Evolutionary conservation across 129 eudicot species (phyloP), one percentile per base, ranked within the genome.

Genomic region (Logfia minima): DNA sequence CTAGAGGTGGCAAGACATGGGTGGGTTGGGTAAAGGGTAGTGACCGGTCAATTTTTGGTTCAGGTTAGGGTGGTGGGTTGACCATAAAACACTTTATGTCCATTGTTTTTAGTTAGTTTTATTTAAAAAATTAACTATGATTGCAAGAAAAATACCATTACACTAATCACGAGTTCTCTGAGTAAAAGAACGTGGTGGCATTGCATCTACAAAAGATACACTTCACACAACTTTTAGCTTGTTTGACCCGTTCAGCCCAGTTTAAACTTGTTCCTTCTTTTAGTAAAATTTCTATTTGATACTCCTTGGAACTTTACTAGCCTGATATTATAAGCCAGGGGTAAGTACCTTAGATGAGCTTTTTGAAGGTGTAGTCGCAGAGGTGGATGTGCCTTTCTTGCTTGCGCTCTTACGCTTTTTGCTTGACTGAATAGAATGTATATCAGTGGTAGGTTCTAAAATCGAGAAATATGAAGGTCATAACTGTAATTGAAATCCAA

Each of bases 291-390:
- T 31, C 19, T 29, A 66, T 66, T 32, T 31, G 70, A 18, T 61
- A 61, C 45, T 10, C 22, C 6, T 65, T 26, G 21, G 9, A 60
- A 39, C 55, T 43, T 63, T 28, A 61, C 60, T 63, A 26, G 41
- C 13, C 18, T 43, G 48, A 41, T 9, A 48, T 48, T 13, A 48
- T 48, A 48, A 66, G 4, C 5, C 3, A 66, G 2, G 31, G 31
- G 41, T 59, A 67, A 26, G 31, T 90, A 95, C 99, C 99, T 95
- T 92, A 56, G 90, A 71, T 69, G 94, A 86, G 82, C 93, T 80
- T 77, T 83, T 95, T 62, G 90, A 69, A 77, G 90, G 81, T 62
- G 88, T 70, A 37, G 80, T 78, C 70, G 76, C 88, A 67, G 93
- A 74, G 34, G 78, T 29, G 21, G 99, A 83, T 84, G 81, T 34